These are phyloP conservation scores for Umbelopsis sp. DNA, from an alignment of 192 early-diverging fungal genomes.

Conservation along the genomic window DNA sequence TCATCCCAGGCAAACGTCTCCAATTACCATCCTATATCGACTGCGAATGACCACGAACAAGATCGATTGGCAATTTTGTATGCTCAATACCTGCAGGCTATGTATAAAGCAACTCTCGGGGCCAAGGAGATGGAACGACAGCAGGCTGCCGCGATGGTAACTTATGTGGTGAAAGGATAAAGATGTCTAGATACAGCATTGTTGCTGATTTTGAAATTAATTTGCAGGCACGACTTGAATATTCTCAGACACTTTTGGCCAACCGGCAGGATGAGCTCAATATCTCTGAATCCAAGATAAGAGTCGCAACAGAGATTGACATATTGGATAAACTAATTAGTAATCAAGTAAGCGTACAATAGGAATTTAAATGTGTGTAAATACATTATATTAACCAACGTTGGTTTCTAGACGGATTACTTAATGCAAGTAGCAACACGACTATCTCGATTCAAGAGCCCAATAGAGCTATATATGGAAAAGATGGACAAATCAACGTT, in stretches of 20 bases:
- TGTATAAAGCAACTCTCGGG: constrained; percentile 7
- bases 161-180: background rate
- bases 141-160: background rate
- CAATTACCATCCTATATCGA: background rate
- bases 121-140: background rate
- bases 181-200: background rate
- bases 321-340: background rate
- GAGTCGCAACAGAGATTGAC: background rate
- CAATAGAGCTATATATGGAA: constrained; percentile 8
- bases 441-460: background rate
- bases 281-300: constrained; percentile 1
- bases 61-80: background rate
- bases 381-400: background rate
- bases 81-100: constrained; percentile 9
- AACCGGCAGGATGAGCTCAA: background rate
- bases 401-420: background rate
- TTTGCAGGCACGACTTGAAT: background rate
- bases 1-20: background rate
- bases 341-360: background rate
- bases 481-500: constrained; percentile 5
- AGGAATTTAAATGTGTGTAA: background rate
- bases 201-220: background rate
- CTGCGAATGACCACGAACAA: background rate
- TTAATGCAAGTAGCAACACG: background rate
- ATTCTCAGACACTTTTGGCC: background rate